Evolutionary conservation across 73 alveolate genomes (phyloP).

Genomic region (Paramecium primaurelia): DNA sequence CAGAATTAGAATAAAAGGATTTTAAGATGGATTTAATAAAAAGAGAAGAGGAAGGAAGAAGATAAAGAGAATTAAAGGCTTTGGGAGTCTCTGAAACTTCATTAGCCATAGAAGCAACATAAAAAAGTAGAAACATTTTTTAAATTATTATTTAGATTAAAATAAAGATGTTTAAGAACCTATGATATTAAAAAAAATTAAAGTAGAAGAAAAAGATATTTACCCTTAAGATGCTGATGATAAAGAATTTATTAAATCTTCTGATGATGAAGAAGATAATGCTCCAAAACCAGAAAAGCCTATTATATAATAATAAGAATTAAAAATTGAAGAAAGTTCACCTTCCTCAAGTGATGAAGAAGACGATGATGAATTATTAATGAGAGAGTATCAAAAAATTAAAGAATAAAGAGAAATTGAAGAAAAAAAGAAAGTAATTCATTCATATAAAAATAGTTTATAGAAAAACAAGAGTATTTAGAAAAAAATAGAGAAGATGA

Average conservation of each 20-base stretch:
- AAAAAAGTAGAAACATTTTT: not conserved
- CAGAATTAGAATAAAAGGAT: slow-evolving; percentile 72
- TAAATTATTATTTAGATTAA: not conserved
- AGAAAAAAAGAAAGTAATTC: slow-evolving; percentile 67
- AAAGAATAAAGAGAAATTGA: slow-evolving; percentile 89
- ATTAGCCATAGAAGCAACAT: slow-evolving; percentile 38
- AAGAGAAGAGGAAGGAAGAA: slow-evolving; percentile 74
- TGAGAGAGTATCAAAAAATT: slow-evolving; percentile 91
- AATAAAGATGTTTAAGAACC: slow-evolving; percentile 61
- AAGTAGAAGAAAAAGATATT: slow-evolving; percentile 38
- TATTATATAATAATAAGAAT: not conserved
- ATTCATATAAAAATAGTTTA: not conserved
- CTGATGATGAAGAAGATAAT: slow-evolving; percentile 25
- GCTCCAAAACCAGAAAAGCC: not conserved
- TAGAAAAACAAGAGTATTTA: slow-evolving; percentile 74
- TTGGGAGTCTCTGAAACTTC: slow-evolving; percentile 61
- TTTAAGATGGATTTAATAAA: slow-evolving; percentile 75
- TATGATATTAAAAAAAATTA: slow-evolving; percentile 49
- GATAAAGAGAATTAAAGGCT: slow-evolving; percentile 75
- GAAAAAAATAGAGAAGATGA: slow-evolving; percentile 81
- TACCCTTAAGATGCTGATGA: slow-evolving; percentile 75
- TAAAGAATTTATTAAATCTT: slow-evolving; percentile 61
- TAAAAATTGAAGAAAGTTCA: not conserved
- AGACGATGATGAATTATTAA: slow-evolving; percentile 76
- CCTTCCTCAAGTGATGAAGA: slow-evolving; percentile 43